These are phyloP conservation scores for Suhomyces taliae DNA, from an alignment of 1,139 yeast species.

Conservation along the genomic window DNA sequence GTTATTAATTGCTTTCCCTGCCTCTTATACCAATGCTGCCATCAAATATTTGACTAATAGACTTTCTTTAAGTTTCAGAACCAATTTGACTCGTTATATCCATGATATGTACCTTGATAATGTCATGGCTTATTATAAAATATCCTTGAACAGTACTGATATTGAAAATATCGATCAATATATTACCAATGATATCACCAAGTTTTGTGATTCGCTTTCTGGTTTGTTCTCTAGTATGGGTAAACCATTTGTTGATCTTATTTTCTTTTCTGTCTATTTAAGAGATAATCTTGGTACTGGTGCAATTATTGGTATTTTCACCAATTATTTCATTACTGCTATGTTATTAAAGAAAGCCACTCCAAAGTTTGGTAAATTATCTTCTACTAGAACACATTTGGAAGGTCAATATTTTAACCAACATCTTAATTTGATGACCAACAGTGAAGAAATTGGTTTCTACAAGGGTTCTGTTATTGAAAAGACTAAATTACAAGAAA, in stretches of 20 bases:
- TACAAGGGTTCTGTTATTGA: conserved; percentile 90
- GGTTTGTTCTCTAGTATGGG: conserved; percentile 87
- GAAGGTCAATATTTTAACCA: conserved; percentile 91
- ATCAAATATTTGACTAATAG: conserved; percentile 79
- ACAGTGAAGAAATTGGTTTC: conserved; percentile 92
- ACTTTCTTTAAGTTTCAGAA: conserved; percentile 80
- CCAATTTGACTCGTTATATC: conserved; percentile 78
- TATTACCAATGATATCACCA: conserved; percentile 80
- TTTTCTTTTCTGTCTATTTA: conserved; percentile 83
- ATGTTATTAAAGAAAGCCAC: conserved; percentile 69
- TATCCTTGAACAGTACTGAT: conserved; percentile 46
- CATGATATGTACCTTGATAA: conserved; percentile 88
- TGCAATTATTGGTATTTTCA: conserved; percentile 78
- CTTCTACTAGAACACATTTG: conserved; percentile 70
- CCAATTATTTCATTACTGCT: conserved; percentile 82
- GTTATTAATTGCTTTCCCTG: conserved; percentile 90
- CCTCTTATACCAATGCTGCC: conserved; percentile 89
- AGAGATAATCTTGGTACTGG: conserved; percentile 83
- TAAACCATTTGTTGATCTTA: conserved; percentile 83
- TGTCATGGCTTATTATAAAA: conserved; percentile 79
- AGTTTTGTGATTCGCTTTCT: conserved; percentile 81
- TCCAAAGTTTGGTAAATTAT: conserved; percentile 82
- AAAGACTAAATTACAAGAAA: conserved; percentile 59
- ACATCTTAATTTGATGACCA: conserved; percentile 80
- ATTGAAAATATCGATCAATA: conserved; percentile 66